A percentile compares a stretch with the other conserved stretches of the same genome.
Evolutionary conservation across 495 filamentous ascomycete genomes (phyloP).

Genomic region (Cryomyces antarcticus): DNA sequence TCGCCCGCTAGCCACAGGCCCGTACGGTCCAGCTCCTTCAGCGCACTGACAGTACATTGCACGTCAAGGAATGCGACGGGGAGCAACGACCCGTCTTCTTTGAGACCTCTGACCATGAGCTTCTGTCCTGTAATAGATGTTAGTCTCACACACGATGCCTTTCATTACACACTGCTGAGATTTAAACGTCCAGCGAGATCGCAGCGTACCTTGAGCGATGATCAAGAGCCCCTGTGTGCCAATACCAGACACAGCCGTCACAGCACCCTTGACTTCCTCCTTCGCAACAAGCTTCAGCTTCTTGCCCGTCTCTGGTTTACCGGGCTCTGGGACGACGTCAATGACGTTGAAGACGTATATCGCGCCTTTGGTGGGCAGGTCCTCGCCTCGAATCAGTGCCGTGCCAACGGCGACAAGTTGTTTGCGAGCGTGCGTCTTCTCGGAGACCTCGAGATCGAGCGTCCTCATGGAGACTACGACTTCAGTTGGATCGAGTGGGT

Average conservation of each 20-base stretch:
- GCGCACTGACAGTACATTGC: conserved; percentile 70
- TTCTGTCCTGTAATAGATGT: conserved; percentile 40
- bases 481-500: conserved; percentile 41
- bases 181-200: too few relatives aligned
- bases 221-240: conserved; percentile 87
- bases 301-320: conserved; percentile 59
- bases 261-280: conserved; percentile 84
- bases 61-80: conserved; percentile 97
- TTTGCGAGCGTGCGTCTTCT: conserved; percentile 67
- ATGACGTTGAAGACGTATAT: conserved; percentile 88
- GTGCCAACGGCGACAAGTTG: conserved; percentile 73
- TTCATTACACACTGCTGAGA: too few relatives aligned
- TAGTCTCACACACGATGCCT: too few relatives aligned
- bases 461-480: conserved; percentile 61
- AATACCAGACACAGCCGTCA: conserved; percentile 67
- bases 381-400: conserved; percentile 64
- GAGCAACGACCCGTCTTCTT: conserved; percentile 77
- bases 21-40: conserved; percentile 62
- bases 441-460: conserved; percentile 71
- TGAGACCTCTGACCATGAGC: conserved; percentile 85
- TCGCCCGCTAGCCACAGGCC: conserved; percentile 73
- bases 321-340: conserved; percentile 74
- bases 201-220: conserved; percentile 43
- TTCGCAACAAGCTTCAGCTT: conserved; percentile 70
- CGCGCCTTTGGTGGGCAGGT: conserved; percentile 62